A percentile compares a stretch with the other conserved stretches of the same genome.
These are phyloP conservation scores for Salix purpurea DNA, from an alignment of 345 rosid species.

Conservation along the genomic window DNA sequence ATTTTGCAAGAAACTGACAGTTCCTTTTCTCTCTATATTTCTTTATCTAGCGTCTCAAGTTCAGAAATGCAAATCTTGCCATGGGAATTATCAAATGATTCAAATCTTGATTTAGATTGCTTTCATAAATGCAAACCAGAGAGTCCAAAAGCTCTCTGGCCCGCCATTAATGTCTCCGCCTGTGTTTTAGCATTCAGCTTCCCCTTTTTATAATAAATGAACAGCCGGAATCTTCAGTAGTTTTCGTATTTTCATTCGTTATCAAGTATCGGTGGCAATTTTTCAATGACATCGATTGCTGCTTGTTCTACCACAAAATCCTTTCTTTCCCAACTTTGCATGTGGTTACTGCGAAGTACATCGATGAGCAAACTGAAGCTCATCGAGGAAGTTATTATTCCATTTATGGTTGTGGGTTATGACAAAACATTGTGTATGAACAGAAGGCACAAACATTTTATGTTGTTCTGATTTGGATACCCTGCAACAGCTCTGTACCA, in stretches of 20 bases:
- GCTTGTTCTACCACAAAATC: background rate
- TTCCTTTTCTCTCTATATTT: background rate
- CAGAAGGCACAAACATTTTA: slow-evolving; percentile 18
- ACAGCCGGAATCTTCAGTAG: too few species aligned
- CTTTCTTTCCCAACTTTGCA: background rate
- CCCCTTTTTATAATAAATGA: background rate
- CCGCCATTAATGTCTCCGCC: background rate
- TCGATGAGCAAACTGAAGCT: background rate
- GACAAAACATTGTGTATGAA: slow-evolving; percentile 17
- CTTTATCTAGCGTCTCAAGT: background rate
- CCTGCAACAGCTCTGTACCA: slow-evolving; percentile 32
- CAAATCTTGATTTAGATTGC: background rate
- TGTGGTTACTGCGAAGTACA: background rate
- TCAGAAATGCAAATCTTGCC: background rate
- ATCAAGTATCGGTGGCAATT: too few species aligned
- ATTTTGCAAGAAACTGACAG: background rate
- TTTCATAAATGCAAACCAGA: background rate
- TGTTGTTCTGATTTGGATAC: slow-evolving; percentile 12
- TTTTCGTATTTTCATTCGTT: too few species aligned
- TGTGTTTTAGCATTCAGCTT: background rate
- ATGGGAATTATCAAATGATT: background rate
- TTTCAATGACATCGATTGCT: background rate
- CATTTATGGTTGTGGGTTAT: background rate
- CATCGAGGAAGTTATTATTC: background rate
- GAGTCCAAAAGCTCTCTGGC: too few species aligned